Evolutionary conservation across 495 filamentous ascomycete species (phyloP), one percentile per base, ranked within the genome.

Genomic region (Aspergillus heteromorphus): DNA sequence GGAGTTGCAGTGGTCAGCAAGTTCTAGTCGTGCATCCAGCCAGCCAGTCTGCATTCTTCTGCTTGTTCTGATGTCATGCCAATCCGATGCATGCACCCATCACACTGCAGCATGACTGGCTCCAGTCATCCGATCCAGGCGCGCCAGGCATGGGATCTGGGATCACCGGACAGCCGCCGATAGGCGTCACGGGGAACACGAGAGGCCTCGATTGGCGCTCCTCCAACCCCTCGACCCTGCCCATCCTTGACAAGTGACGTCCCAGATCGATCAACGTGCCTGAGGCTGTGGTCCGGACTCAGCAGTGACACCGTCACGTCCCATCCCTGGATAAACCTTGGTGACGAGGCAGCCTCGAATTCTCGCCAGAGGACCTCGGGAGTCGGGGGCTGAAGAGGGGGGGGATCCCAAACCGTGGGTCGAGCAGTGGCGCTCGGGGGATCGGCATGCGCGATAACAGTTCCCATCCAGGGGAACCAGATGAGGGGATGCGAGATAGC

Each of bases 211-310:
- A 29, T 27, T 29, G 34, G 34, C 10, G 5, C 4, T 38, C 10
- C n/a, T 13, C 34, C 11, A 38, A 27, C 23, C 7, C 17, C 42
- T 23, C 43, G 11, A 51, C 48, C 47, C 40, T 49, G 34, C 41
- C 49, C 51, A 48, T 51, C 51, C 49, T 47, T n/a, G 20, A 38
- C 56, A 54, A 59, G 51, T 54, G 51, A 54, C 19, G 43, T 27
- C 21, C 51, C 9, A 41, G 40, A 47, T 27, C 19, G 10, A 21
- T 16, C 31, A 59, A 59, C 57, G 60, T 62, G 60, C 56, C 60
- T 62, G 60, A 54, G 48, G 49, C 45, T 48, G 51, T 54, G 60
- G 60, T 31, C 50, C 45, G 21, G 49, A 31, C 47, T 36, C 23
- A 27, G 7, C 3, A 27, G 23, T 27, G 23, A 27, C 23, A 3